Conservation (phyloP, 1,284 basidiomycete species). For the Moesziomyces aphidis region DNA sequence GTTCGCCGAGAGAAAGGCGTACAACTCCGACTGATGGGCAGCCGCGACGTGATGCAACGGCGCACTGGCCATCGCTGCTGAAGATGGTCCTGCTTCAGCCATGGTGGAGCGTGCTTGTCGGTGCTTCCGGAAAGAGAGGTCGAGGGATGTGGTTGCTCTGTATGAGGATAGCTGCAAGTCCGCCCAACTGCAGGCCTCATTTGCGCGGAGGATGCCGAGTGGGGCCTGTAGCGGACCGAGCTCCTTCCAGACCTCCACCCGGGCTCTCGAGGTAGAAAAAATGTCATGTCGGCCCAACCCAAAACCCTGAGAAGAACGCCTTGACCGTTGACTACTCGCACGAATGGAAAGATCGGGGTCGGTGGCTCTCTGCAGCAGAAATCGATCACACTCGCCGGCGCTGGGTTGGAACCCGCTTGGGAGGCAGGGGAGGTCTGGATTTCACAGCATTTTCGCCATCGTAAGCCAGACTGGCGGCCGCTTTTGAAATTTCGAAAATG, state of each 20-base stretch:
- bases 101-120: slow-evolving; percentile 6
- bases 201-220: too few relatives aligned
- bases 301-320: slow-evolving; percentile 5
- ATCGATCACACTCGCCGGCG: slow-evolving; percentile 33
- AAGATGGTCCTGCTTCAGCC: slow-evolving; percentile 43
- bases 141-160: too few relatives aligned
- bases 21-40: slow-evolving; percentile 28
- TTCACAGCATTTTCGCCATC: not conserved
- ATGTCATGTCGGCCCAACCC: not conserved
- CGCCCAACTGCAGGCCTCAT: too few relatives aligned
- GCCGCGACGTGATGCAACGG: slow-evolving; percentile 40
- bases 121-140: too few relatives aligned
- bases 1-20: slow-evolving; percentile 45
- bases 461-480: too few relatives aligned
- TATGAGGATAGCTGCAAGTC: too few relatives aligned
- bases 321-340: slow-evolving; percentile 25
- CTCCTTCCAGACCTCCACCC: slow-evolving; percentile 40
- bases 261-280: not conserved
- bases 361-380: slow-evolving; percentile 6
- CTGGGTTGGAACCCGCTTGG: slow-evolving; percentile 1
- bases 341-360: slow-evolving; percentile 10
- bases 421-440: too few relatives aligned
- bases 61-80: slow-evolving; percentile 25
- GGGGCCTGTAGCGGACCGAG: too few relatives aligned
- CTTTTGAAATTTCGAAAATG: not conserved